phyloP scores from a whole-genome alignment of 352 stramenopile species.

The Phytophthora constricta region DNA sequence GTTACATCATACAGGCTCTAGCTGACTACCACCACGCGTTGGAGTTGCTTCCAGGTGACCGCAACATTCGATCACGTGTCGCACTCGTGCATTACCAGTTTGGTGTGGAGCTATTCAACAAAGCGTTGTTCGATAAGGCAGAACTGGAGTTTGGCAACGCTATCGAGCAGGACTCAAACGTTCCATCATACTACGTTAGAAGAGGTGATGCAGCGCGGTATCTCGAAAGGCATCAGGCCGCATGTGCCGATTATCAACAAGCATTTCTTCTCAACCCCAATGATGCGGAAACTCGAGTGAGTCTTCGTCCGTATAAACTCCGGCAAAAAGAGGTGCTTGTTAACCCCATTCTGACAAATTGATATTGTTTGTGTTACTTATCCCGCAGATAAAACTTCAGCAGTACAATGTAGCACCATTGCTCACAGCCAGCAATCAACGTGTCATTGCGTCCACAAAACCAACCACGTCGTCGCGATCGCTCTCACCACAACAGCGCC shows the following conservation, averaged over 20 bases:
- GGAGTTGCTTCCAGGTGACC: constrained; percentile 58
- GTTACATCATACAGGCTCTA: constrained; percentile 48
- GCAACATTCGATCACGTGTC: constrained; percentile 64
- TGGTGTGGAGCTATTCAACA: constrained; percentile 81
- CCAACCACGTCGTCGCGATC: not conserved
- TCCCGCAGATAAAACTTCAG: constrained; percentile 57
- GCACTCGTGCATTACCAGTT: constrained; percentile 86
- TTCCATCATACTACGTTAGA: constrained; percentile 73
- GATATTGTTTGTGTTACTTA: not conserved
- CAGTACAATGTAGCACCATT: constrained; percentile 51
- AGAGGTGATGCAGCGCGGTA: constrained; percentile 78
- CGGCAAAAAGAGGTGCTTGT: not conserved
- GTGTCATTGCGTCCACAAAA: constrained; percentile 2
- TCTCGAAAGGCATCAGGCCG: constrained; percentile 69
- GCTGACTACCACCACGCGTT: constrained; percentile 81
- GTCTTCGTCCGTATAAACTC: not conserved
- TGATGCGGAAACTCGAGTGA: constrained; percentile 65
- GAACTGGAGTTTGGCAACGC: constrained; percentile 63
- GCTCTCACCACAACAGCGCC: constrained; percentile 28
- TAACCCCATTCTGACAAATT: not conserved
- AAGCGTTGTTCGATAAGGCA: constrained; percentile 71
- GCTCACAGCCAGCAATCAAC: constrained; percentile 22
- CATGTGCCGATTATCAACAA: constrained; percentile 56
- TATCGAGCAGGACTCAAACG: constrained; percentile 57
- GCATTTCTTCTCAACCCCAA: constrained; percentile 59